These are phyloP conservation scores for Umbelopsis vinacea DNA, from an alignment of 192 early-diverging fungal species.

Conservation along the genomic window DNA sequence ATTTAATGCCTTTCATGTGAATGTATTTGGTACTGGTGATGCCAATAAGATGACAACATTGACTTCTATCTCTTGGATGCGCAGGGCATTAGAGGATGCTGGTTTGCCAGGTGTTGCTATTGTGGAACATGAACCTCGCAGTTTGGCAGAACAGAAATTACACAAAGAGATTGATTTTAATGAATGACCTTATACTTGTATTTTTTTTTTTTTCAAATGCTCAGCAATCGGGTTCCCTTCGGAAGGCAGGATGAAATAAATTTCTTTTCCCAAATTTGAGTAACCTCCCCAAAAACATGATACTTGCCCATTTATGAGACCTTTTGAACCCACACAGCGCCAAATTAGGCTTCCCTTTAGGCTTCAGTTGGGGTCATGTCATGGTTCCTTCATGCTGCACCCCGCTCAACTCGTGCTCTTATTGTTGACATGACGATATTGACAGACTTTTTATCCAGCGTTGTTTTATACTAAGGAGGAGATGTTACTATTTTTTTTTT, in stretches of 20 bases:
- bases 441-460: too few species aligned
- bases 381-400: background rate
- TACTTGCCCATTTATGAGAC: background rate
- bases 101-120: conserved; percentile 29
- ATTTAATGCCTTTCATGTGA: conserved; percentile 41
- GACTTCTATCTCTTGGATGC: conserved; percentile 43
- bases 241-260: background rate
- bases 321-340: background rate
- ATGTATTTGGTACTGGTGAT: conserved; percentile 43
- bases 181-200: background rate
- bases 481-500: too few species aligned
- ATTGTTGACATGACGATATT: too few species aligned
- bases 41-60: conserved; percentile 35
- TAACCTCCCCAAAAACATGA: background rate
- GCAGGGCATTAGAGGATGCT: conserved; percentile 29
- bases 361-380: background rate
- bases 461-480: too few species aligned
- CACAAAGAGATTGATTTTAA: background rate
- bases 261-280: background rate
- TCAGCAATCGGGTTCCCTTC: background rate
- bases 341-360: conserved; percentile 19
- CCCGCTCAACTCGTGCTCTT: too few species aligned
- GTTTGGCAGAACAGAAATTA: conserved; percentile 42
- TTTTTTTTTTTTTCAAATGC: background rate
- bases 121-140: conserved; percentile 35